Percentiles rank a stretch among this genome's conserved stretches.
phyloP scores from a whole-genome alignment of 2,329 filamentous ascomycete genomes.

The Raffaelea ambrosiae region DNA sequence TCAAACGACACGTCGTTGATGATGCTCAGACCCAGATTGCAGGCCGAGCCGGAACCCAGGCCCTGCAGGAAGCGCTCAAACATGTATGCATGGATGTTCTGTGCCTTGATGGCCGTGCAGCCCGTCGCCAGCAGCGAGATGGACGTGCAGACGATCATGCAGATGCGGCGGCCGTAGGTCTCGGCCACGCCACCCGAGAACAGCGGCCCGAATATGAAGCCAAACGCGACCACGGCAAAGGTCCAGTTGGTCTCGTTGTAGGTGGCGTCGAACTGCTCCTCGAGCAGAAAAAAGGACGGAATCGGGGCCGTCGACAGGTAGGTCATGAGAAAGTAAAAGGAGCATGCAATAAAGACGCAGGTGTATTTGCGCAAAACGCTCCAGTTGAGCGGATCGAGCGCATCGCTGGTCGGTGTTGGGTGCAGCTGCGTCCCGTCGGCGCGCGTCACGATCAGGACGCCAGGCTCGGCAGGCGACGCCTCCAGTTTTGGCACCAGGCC shows the following conservation, averaged over 20 bases:
- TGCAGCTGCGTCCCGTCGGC: slow-evolving; percentile 5
- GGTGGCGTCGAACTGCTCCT: slow-evolving; percentile 34
- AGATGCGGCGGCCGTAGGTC: slow-evolving; percentile 41
- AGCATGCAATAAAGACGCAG: slow-evolving; percentile 43
- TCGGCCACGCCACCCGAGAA: slow-evolving; percentile 22
- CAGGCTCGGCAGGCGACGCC: neutral
- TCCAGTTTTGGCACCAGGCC: neutral
- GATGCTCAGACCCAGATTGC: slow-evolving; percentile 46
- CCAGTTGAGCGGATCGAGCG: slow-evolving; percentile 49
- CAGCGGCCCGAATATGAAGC: slow-evolving; percentile 38
- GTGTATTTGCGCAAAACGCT: slow-evolving; percentile 34
- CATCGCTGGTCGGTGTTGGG: slow-evolving; percentile 10
- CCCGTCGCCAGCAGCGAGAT: slow-evolving; percentile 23
- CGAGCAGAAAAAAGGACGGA: slow-evolving; percentile 40
- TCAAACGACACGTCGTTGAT: slow-evolving; percentile 49
- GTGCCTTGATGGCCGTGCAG: slow-evolving; percentile 21
- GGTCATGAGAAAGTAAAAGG: slow-evolving; percentile 48
- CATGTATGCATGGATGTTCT: slow-evolving; percentile 42
- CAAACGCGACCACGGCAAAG: slow-evolving; percentile 41
- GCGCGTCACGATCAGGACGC: neutral
- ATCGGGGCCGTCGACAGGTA: slow-evolving; percentile 50
- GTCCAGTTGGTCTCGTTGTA: slow-evolving; percentile 16
- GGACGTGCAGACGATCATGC: slow-evolving; percentile 34
- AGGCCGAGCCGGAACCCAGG: slow-evolving; percentile 42
- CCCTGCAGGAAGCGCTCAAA: slow-evolving; percentile 51